Conservation (phyloP, 2,329 filamentous ascomycete genomes). For the Ploettnerulaceae sp. region DNA sequence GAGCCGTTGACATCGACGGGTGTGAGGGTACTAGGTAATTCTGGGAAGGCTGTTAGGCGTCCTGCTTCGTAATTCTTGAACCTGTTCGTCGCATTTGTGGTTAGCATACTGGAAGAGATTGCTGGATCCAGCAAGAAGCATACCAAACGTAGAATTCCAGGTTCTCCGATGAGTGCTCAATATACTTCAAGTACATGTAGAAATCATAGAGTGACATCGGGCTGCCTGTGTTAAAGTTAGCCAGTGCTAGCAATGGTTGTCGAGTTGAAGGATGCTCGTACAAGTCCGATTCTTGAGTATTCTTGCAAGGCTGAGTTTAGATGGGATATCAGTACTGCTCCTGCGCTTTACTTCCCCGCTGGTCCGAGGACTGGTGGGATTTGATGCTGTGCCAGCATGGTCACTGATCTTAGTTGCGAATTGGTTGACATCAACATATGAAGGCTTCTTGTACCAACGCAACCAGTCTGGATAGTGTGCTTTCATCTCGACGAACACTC, state of each 20-base stretch:
- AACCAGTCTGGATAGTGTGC: slow-evolving; percentile 33
- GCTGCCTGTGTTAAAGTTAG: slow-evolving; percentile 34
- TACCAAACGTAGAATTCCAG: slow-evolving; percentile 48
- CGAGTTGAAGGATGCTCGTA: slow-evolving; percentile 21
- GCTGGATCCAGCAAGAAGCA: slow-evolving; percentile 7
- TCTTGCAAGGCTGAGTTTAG: slow-evolving; percentile 39
- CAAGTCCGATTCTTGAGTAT: slow-evolving; percentile 47
- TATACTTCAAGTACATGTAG: slow-evolving; percentile 47
- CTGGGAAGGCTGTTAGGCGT: slow-evolving; percentile 20
- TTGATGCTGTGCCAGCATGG: slow-evolving; percentile 8
- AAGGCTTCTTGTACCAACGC: slow-evolving; percentile 46
- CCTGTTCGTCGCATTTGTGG: slow-evolving; percentile 29
- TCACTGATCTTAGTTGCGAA: slow-evolving; percentile 38
- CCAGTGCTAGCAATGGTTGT: not conserved
- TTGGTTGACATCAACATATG: slow-evolving; percentile 44
- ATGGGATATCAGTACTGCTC: slow-evolving; percentile 37
- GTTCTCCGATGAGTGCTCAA: slow-evolving; percentile 46
- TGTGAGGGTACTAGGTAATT: slow-evolving; percentile 12
- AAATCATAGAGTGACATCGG: slow-evolving; percentile 48
- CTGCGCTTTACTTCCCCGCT: slow-evolving; percentile 37
- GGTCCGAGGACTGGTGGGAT: slow-evolving; percentile 24
- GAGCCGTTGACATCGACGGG: slow-evolving; percentile 11
- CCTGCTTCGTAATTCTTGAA: slow-evolving; percentile 42
- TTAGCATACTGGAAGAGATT: not conserved
- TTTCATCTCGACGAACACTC: not conserved